Evolutionary conservation across 257 asterid genomes (phyloP), one percentile per base, ranked within the genome.

Genomic region (Jaltomata sinuosa): DNA sequence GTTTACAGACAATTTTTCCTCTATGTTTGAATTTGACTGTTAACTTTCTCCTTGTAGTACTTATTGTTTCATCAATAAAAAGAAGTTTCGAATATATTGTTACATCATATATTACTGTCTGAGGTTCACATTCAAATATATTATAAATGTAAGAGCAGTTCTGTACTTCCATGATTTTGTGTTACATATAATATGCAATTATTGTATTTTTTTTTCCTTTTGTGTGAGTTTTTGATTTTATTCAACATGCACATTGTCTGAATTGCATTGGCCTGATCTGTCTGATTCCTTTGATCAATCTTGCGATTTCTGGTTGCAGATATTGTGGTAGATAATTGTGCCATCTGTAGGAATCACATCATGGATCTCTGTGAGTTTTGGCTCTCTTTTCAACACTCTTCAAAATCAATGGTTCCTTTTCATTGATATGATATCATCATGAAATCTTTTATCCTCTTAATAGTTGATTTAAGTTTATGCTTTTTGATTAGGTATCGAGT

Each of bases 261-360:
- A 45, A 76, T 76, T 8, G 38, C 5, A 1, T 47, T 52, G 47
- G 11, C 8, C 15, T 25, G 59, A 15, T 45, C 32, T 11, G 11
- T 8, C 62, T 54, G 11, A n/a, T 38, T 74, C 47, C 21, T 65
- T 78, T 27, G 8, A 27, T 68, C 27, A 32, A 81, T 27, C 62
- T 78, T 18, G 34, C 18, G 31, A 74, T 40, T 64, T 77, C n/a
- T 65, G 69, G 32, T 53, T 88, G 89, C 96, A 94, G 99, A 96
- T 91, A 94, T 94, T 52, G 98, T 94, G 84, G 99, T 94, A 79
- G 98, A 96, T 87, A 96, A 94, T 77, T 96, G 99, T 89, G 98
- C 99, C 7, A 94, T 96, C 84, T 96, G 99, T 87, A 89, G 98
- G 90, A 96, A 96, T 80, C 99, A 96, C 80, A 96, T 96, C 85